These are phyloP conservation scores for Fonsecaea erecta DNA, from an alignment of 2,329 filamentous ascomycete genomes.

Conservation along the genomic window DNA sequence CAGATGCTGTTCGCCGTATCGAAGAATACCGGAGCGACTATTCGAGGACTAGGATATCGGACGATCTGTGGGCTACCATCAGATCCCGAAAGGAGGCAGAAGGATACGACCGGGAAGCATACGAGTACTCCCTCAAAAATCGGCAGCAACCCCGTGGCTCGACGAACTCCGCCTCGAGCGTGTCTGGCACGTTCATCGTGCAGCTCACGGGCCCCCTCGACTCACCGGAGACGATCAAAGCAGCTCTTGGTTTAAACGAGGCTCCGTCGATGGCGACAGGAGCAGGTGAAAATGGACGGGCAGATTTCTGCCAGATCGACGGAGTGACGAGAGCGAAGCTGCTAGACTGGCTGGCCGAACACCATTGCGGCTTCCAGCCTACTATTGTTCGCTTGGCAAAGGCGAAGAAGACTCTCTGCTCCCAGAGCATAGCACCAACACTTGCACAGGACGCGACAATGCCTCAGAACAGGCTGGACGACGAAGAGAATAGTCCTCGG, in stretches of 20 bases:
- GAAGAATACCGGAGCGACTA: conserved; percentile 43
- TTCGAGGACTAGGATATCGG: conserved; percentile 42
- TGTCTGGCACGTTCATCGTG: conserved; percentile 35
- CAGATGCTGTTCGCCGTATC: conserved; percentile 43
- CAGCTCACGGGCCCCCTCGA: conserved; percentile 37
- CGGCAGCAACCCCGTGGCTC: background rate
- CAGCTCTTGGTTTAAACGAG: conserved; percentile 27
- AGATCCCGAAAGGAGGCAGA: conserved; percentile 40
- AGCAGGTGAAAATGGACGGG: conserved; percentile 31
- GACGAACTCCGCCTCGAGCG: background rate
- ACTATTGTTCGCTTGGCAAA: conserved; percentile 39
- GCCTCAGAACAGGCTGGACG: conserved; percentile 39
- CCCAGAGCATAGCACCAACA: conserved; percentile 35
- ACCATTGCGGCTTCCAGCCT: conserved; percentile 35
- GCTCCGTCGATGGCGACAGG: conserved; percentile 31
- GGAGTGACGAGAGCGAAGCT: conserved; percentile 25
- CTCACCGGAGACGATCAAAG: conserved; percentile 34
- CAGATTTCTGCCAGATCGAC: conserved; percentile 39
- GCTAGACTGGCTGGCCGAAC: conserved; percentile 29
- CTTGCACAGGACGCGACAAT: conserved; percentile 40
- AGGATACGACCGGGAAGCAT: conserved; percentile 48
- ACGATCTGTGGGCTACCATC: conserved; percentile 45
- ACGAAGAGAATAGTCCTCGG: background rate
- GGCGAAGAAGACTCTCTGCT: conserved; percentile 40
- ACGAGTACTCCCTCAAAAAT: conserved; percentile 35